A percentile compares a stretch with the other conserved stretches of the same genome.
Conservation (phyloP, 495 filamentous ascomycete species). For the Hypoxylon fragiforme region DNA sequence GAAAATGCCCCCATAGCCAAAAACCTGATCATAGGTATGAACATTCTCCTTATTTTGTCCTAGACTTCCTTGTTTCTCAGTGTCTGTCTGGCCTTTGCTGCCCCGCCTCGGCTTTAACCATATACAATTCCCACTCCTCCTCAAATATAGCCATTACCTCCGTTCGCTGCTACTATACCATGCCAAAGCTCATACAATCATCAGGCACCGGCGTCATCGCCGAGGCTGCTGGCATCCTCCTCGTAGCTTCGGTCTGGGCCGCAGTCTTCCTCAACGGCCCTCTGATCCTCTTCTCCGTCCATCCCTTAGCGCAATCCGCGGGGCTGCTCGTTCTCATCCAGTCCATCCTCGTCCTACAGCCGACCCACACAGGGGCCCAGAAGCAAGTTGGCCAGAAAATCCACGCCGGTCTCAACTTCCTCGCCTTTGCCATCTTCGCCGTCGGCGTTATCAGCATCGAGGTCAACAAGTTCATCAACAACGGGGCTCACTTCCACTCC, state of each 20-base stretch:
- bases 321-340: conserved; percentile 74
- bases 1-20: conserved; percentile 61
- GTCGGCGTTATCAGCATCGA: conserved; percentile 78
- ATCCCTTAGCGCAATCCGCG: conserved; percentile 82
- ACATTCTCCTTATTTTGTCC: background rate
- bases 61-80: background rate
- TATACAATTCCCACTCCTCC: background rate
- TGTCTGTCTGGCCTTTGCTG: background rate
- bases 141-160: background rate
- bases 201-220: conserved; percentile 51
- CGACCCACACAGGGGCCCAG: conserved; percentile 73
- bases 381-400: conserved; percentile 71
- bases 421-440: conserved; percentile 63
- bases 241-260: conserved; percentile 73
- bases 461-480: conserved; percentile 71
- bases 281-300: conserved; percentile 76
- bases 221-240: conserved; percentile 53
- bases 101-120: conserved; percentile 3
- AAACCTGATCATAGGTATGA: conserved; percentile 78
- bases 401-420: conserved; percentile 68
- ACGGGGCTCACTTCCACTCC: conserved; percentile 70
- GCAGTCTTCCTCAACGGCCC: conserved; percentile 65
- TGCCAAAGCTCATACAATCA: conserved; percentile 49
- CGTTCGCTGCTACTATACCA: conserved; percentile 12
- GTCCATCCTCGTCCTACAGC: conserved; percentile 83